Evolutionary conservation across 192 early-diverging fungal species (phyloP).

Genomic region (Diversispora eburnea): DNA sequence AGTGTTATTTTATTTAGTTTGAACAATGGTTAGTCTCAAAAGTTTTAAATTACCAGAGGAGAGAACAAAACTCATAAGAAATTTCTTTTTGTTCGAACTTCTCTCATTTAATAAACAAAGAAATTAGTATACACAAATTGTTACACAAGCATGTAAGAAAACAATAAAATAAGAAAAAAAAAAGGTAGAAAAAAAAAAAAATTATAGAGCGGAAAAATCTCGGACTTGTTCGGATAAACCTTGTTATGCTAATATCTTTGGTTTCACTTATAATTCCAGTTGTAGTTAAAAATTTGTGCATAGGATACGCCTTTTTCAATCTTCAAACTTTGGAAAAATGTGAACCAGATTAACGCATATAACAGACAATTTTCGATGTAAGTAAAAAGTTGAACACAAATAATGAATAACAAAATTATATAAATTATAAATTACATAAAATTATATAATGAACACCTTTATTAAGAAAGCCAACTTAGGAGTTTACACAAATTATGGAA

Average conservation of each 20-base stretch:
- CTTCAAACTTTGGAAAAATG: not conserved
- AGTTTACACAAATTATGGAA: too few relatives aligned
- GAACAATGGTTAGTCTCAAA: not conserved
- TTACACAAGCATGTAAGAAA: not conserved
- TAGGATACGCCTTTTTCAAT: conserved; percentile 1
- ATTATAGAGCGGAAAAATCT: conserved; percentile 17
- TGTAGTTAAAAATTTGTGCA: conserved; percentile 3
- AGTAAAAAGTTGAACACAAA: too few relatives aligned
- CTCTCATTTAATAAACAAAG: not conserved
- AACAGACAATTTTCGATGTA: too few relatives aligned
- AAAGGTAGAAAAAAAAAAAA: not conserved
- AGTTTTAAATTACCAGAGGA: not conserved
- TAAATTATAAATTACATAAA: too few relatives aligned
- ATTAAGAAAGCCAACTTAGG: too few relatives aligned
- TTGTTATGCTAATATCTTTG: conserved; percentile 7
- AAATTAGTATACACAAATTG: not conserved
- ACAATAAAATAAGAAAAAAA: not conserved
- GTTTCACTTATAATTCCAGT: not conserved
- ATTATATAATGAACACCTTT: too few relatives aligned
- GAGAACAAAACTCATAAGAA: not conserved
- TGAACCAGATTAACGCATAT: not conserved
- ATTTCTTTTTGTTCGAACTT: not conserved
- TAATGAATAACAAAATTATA: too few relatives aligned
- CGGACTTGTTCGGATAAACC: conserved; percentile 23
- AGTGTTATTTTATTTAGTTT: not conserved